These are phyloP conservation scores for Papiliotrema flavescens DNA, from an alignment of 1,284 basidiomycete species.

Conservation along the genomic window DNA sequence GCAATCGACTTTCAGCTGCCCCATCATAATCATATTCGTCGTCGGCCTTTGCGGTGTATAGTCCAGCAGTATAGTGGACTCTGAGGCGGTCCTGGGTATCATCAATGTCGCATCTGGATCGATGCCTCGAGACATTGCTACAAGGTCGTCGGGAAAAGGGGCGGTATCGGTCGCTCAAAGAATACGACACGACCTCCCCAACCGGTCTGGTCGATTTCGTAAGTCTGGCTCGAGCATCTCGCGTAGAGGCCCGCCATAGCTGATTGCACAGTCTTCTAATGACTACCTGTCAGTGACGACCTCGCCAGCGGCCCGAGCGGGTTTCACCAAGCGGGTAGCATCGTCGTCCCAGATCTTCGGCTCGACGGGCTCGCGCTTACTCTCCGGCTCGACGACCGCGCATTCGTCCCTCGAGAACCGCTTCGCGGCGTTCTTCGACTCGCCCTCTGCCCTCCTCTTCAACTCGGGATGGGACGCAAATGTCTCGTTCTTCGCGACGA, in stretches of 20 bases:
- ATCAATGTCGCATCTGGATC: conserved; percentile 25
- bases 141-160: conserved; percentile 30
- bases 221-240: conserved; percentile 10
- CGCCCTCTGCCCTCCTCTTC: conserved; percentile 74
- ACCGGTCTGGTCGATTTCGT: conserved; percentile 40
- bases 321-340: conserved; percentile 59
- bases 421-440: conserved; percentile 62
- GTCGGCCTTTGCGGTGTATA: too few relatives aligned
- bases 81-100: too few relatives aligned
- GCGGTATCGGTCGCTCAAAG: conserved; percentile 35
- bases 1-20: background rate
- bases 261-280: conserved; percentile 54
- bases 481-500: conserved; percentile 75
- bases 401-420: conserved; percentile 69
- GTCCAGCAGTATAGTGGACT: too few relatives aligned
- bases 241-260: background rate
- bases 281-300: conserved; percentile 86
- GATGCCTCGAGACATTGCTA: conserved; percentile 21
- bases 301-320: conserved; percentile 57
- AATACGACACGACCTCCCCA: conserved; percentile 6
- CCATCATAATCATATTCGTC: too few relatives aligned
- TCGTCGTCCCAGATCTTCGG: conserved; percentile 66
- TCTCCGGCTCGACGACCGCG: conserved; percentile 69
- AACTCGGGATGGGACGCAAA: conserved; percentile 96
- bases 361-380: conserved; percentile 81